Conservation (phyloP, 169 alveolate species). For the Cryptosporidium ryanae region DNA sequence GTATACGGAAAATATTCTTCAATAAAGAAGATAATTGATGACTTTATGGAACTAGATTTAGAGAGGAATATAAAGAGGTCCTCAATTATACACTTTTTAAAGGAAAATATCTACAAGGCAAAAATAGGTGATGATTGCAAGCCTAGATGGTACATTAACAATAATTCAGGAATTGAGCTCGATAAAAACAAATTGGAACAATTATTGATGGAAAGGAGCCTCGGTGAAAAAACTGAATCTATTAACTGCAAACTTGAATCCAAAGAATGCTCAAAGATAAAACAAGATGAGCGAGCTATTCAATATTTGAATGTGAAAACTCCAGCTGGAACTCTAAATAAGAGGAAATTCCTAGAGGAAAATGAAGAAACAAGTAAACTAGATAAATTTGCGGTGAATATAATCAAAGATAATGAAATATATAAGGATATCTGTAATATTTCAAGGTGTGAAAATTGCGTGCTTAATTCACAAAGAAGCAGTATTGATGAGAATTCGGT, state of each 20-base stretch:
- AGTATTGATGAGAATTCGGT: too few relatives aligned
- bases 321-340: neutral
- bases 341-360: too few relatives aligned
- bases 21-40: slow-evolving; percentile 24
- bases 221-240: neutral
- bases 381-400: too few relatives aligned
- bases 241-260: neutral
- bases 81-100: slow-evolving; percentile 31
- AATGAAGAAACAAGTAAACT: too few relatives aligned
- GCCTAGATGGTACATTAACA: slow-evolving; percentile 48
- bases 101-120: slow-evolving; percentile 25
- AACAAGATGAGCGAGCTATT: slow-evolving; percentile 10
- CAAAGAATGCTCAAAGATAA: slow-evolving; percentile 4
- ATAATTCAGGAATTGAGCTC: slow-evolving; percentile 2
- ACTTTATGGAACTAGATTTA: slow-evolving; percentile 20
- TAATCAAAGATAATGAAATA: too few relatives aligned
- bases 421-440: too few relatives aligned
- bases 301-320: neutral
- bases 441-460: too few relatives aligned
- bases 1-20: slow-evolving; percentile 52
- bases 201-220: slow-evolving; percentile 36
- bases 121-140: slow-evolving; percentile 28
- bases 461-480: too few relatives aligned
- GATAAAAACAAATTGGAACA: slow-evolving; percentile 10
- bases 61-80: slow-evolving; percentile 26